Evolutionary conservation across 179 eudicot genomes (phyloP).

Genomic region (Spergularia azorica): DNA sequence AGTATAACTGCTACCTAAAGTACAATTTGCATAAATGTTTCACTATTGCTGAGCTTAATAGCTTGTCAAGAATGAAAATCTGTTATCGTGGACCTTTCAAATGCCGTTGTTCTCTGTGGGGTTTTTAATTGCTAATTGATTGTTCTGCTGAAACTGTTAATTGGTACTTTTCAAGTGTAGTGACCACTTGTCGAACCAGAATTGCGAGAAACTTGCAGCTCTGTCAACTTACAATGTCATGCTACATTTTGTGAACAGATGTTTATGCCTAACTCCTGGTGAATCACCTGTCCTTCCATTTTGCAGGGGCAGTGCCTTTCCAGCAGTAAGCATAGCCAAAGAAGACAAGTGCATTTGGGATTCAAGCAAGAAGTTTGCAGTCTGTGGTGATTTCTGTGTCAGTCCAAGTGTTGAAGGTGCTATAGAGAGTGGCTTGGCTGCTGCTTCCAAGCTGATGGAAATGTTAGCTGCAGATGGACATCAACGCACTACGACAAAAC

Average conservation of each 20-base stretch:
- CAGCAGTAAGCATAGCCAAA: slow-evolving; percentile 55
- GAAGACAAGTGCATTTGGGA: slow-evolving; percentile 87
- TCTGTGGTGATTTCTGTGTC: slow-evolving; percentile 92
- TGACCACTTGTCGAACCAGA: not conserved
- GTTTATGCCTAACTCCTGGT: not conserved
- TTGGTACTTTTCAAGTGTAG: not conserved
- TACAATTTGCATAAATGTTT: not conserved
- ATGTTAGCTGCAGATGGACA: slow-evolving; percentile 35
- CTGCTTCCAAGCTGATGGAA: slow-evolving; percentile 65
- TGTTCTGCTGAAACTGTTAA: not conserved
- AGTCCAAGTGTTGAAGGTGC: slow-evolving; percentile 96
- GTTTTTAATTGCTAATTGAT: no score
- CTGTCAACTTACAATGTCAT: no score
- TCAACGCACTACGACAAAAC: slow-evolving; percentile 4
- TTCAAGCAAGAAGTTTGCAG: slow-evolving; percentile 53
- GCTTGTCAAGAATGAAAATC: not conserved
- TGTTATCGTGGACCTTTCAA: not conserved
- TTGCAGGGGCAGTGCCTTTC: slow-evolving; percentile 95
- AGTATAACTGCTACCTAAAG: slow-evolving; percentile 22
- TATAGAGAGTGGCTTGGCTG: slow-evolving; percentile 76
- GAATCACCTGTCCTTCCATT: not conserved
- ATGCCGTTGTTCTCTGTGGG: not conserved
- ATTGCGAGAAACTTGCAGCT: no score
- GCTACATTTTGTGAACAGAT: no score
- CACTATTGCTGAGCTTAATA: not conserved